These are phyloP conservation scores for Chaetomium fimeti DNA, from an alignment of 495 filamentous ascomycete species.

Conservation along the genomic window DNA sequence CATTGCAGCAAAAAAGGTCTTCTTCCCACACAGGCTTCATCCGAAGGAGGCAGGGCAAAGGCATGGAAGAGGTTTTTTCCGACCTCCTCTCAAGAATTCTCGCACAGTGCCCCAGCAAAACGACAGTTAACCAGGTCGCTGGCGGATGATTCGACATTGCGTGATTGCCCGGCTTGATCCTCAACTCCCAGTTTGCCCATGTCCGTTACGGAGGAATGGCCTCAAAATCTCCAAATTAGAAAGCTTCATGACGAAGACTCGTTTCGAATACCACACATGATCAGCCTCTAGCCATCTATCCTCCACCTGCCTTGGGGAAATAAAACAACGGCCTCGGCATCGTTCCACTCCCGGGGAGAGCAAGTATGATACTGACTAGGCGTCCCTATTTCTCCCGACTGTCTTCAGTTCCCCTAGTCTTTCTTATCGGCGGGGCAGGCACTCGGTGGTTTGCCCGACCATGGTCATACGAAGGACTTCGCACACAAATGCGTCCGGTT, in stretches of 20 bases:
- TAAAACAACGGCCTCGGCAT: background rate
- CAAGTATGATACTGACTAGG: background rate
- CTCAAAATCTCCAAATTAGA: too few relatives aligned
- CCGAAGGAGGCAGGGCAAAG: background rate
- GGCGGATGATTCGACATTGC: too few relatives aligned
- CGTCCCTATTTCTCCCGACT: background rate
- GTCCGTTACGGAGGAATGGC: too few relatives aligned
- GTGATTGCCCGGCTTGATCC: too few relatives aligned
- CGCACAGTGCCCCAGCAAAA: too few relatives aligned
- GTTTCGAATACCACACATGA: too few relatives aligned
- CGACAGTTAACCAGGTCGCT: too few relatives aligned
- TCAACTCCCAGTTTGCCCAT: too few relatives aligned
- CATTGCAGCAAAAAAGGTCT: background rate
- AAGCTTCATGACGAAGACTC: too few relatives aligned
- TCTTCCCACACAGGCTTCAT: background rate
- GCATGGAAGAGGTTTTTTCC: background rate
- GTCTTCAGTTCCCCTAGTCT: background rate
- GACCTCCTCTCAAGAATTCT: background rate
- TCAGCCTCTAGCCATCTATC: too few relatives aligned
- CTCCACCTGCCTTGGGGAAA: background rate
- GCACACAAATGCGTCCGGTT: background rate
- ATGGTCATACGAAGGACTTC: background rate
- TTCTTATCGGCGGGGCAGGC: background rate
- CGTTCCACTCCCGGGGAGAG: background rate
- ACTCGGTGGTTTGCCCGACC: background rate